Base-by-base conservation (phyloP, 202 grass and related monocot genomes). In the Setaria viridis region DNA sequence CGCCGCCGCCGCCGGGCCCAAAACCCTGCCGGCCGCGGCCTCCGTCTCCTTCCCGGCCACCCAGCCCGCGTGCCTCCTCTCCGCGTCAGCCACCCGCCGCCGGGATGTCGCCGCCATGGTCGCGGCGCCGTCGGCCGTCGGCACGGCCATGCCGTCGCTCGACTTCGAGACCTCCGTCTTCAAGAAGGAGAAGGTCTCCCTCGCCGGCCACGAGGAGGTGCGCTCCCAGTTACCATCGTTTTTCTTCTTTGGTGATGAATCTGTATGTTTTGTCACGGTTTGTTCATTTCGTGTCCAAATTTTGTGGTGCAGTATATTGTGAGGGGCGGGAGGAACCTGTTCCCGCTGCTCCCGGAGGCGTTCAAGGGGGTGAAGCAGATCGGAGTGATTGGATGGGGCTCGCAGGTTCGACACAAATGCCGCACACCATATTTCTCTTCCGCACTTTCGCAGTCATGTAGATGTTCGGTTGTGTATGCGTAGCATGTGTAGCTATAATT, bases 141-240 rank as follows among this genome's bases (percentile, higher is more conserved):
- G 86, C 47, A 81, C 78, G 9, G 60, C 91, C 59, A 84, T 90
- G 41, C 85, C 80, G 29, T 90, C 87, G 46, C 93, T 98, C 7
- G 93, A 98, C 83, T 98, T 98, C 71, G 88, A 98, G 13, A 94
- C 95, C 12, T 71, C 85, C 6, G 91, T 98, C 0, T 98, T 98
- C 85, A 94, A 92, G 12, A 98, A 98, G 95, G 95, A 98, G 89
- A 98, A 98, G 93, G 80, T 98, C 78, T 90, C 91, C 37, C 95
- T 98, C 37, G 93, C 95, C 54, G 95, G 95, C 34, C 89, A 98
- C 39, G 91, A 95, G 42, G 95, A 95, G 93, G 95, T 98, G 37
- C 75, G 59, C 29, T 41, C 72, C 49, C 12, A 9, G 2, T 25
- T 42, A 7, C 21, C 2, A 7, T 3, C 34, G 3, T 45, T 45